Percentiles rank a stretch among this genome's conserved stretches.
phyloP scores from a whole-genome alignment of 305 asterid genomes.

The Solanum hybrid region DNA sequence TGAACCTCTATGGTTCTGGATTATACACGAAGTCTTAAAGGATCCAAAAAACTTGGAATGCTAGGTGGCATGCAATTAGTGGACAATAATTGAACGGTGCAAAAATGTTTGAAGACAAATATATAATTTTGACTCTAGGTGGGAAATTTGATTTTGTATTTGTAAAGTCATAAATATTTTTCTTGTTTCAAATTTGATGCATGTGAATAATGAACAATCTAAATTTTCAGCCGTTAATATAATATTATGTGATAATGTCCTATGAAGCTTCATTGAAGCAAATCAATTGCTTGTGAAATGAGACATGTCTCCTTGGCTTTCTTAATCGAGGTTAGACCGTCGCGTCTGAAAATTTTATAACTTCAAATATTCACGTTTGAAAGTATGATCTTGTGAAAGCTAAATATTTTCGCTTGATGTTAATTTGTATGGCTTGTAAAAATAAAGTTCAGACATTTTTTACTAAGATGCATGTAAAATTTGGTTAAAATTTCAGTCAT shows the following conservation, averaged over 20 bases:
- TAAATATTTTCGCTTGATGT: too few species aligned
- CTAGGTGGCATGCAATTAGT: background rate
- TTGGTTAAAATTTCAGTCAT: too few species aligned
- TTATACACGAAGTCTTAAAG: background rate
- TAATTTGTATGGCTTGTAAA: too few species aligned
- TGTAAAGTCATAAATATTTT: background rate
- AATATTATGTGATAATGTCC: too few species aligned
- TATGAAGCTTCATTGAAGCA: background rate
- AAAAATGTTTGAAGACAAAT: background rate
- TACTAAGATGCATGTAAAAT: too few species aligned
- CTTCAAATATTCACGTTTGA: too few species aligned
- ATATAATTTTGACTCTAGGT: background rate
- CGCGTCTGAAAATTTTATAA: too few species aligned
- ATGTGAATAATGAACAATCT: too few species aligned
- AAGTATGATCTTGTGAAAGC: too few species aligned
- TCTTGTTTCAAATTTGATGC: background rate
- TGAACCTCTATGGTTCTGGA: background rate
- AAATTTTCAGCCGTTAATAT: background rate
- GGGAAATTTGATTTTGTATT: background rate
- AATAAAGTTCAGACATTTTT: too few species aligned
- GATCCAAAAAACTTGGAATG: background rate
- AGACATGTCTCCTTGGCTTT: background rate
- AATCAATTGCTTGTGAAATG: background rate
- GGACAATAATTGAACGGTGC: background rate
- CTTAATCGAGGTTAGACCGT: too few species aligned